Evolutionary conservation across 768 basidiomycete genomes (phyloP).

Genomic region (Sporobolomyces roseus): DNA sequence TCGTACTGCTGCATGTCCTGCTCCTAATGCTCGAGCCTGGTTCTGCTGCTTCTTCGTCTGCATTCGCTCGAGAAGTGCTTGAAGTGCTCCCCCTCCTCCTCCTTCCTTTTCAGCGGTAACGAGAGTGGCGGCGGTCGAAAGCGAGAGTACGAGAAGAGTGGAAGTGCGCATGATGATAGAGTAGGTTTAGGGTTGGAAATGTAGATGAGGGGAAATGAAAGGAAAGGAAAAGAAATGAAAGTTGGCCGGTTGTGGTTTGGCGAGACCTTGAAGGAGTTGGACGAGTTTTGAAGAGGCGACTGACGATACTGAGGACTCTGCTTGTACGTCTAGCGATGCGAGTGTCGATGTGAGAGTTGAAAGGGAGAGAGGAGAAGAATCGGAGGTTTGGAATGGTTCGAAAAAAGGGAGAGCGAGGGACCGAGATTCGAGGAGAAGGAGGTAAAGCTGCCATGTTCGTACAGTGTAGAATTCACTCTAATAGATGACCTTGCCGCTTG

Average conservation of each 20-base stretch:
- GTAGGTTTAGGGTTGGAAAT: neutral
- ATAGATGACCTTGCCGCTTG: too few relatives aligned
- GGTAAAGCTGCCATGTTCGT: too few relatives aligned
- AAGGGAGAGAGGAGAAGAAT: neutral
- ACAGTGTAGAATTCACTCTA: neutral
- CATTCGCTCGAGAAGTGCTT: constrained; percentile 31
- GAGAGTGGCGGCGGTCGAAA: constrained; percentile 20
- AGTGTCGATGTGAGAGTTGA: neutral
- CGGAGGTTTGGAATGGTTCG: neutral
- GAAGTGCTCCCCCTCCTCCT: constrained; percentile 21
- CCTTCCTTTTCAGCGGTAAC: neutral
- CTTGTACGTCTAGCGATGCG: too few relatives aligned
- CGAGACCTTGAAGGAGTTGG: constrained; percentile 20
- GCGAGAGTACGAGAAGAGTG: neutral
- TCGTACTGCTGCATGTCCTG: neutral
- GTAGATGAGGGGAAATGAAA: neutral
- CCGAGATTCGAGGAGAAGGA: neutral
- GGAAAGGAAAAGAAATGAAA: too few relatives aligned
- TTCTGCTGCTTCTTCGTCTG: constrained; percentile 6
- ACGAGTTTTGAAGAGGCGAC: neutral
- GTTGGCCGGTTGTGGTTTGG: constrained; percentile 40
- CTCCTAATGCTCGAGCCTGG: neutral
- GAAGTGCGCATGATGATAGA: constrained; percentile 21
- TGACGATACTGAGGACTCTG: too few relatives aligned
- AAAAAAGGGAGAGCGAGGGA: neutral